Base-by-base conservation (phyloP, 371 early-diverging fungal genomes). In the Actinomucor elegans region DNA sequence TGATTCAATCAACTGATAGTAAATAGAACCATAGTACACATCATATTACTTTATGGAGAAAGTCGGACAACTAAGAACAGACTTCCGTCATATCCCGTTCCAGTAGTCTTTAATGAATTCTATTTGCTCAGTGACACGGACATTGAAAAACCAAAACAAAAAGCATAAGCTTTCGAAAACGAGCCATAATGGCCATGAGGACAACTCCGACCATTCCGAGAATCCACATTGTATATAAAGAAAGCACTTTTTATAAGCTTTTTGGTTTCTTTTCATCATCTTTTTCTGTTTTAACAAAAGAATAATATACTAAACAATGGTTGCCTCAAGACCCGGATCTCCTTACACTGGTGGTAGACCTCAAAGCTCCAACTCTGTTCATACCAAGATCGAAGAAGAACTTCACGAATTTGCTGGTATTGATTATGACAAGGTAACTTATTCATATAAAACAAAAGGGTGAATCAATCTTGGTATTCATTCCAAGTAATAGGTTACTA, bases 401-500 rank as follows among this genome's bases (percentile, higher is more conserved):
- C 61, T 77, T n/a, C 71, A 77, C 48, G 72, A 77, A 36, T 57
- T 61, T 47, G 73, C 73, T 52, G 77, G 80, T 49, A 76, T 77
- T 55, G 80, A 80, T 34, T 77, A 71, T 54, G 73, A 72, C 61
- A 75, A 71, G 69, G 71, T 65, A 69, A 44, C n/a, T n/a, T n/a
- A n/a, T n/a, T n/a, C n/a, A n/a, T n/a, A n/a, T n/a, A 48, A 5
- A 32, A n/a, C n/a, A n/a, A n/a, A n/a, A n/a, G n/a, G n/a, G n/a
- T n/a, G n/a, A n/a, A n/a, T n/a, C n/a, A n/a, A n/a, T n/a, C n/a
- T n/a, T n/a, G n/a, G n/a, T n/a, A n/a, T n/a, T n/a, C n/a, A n/a
- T n/a, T n/a, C n/a, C n/a, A n/a, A n/a, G n/a, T 12, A 20, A 23
- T 45, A 71, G 67, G 85, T 83, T 12, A 69, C 79, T n/a, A 84